Evolutionary conservation across 2,329 filamentous ascomycete genomes (phyloP).

Genomic region (Ampelomyces quisqualis): DNA sequence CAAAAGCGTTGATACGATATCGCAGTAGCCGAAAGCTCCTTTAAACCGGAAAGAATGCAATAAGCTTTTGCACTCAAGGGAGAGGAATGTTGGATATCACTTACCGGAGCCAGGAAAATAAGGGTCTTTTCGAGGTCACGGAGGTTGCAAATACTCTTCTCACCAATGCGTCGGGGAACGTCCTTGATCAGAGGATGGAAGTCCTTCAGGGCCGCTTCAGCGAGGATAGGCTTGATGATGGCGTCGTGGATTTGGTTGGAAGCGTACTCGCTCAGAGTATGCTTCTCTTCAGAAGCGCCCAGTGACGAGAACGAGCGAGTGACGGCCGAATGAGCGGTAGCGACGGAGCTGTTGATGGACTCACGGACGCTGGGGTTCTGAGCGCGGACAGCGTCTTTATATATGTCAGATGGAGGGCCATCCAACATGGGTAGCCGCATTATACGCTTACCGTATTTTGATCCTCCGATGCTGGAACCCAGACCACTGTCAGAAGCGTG

Average conservation of each 20-base stretch:
- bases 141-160: slow-evolving; percentile 84
- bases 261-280: slow-evolving; percentile 67
- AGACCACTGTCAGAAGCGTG: slow-evolving; percentile 86
- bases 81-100: slow-evolving; percentile 58
- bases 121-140: slow-evolving; percentile 93
- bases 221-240: slow-evolving; percentile 73
- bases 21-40: slow-evolving; percentile 71
- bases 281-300: slow-evolving; percentile 45
- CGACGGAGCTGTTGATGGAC: slow-evolving; percentile 43
- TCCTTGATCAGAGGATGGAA: slow-evolving; percentile 80
- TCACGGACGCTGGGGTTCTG: slow-evolving; percentile 33
- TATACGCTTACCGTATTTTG: slow-evolving; percentile 44
- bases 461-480: slow-evolving; percentile 74
- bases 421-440: slow-evolving; percentile 20
- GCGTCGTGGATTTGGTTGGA: slow-evolving; percentile 76
- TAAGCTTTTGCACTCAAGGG: slow-evolving; percentile 65
- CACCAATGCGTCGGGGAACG: slow-evolving; percentile 74
- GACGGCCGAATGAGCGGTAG: slow-evolving; percentile 42
- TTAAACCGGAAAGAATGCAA: slow-evolving; percentile 62
- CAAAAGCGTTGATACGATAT: slow-evolving; percentile 83
- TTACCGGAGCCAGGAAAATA: slow-evolving; percentile 89
- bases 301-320: slow-evolving; percentile 50
- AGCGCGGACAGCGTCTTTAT: slow-evolving; percentile 39
- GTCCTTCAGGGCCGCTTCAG: slow-evolving; percentile 69
- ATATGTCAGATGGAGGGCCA: slow-evolving; percentile 31